Evolutionary conservation across 306 rosid species (phyloP).

Genomic region (Cicer chorassanicum): DNA sequence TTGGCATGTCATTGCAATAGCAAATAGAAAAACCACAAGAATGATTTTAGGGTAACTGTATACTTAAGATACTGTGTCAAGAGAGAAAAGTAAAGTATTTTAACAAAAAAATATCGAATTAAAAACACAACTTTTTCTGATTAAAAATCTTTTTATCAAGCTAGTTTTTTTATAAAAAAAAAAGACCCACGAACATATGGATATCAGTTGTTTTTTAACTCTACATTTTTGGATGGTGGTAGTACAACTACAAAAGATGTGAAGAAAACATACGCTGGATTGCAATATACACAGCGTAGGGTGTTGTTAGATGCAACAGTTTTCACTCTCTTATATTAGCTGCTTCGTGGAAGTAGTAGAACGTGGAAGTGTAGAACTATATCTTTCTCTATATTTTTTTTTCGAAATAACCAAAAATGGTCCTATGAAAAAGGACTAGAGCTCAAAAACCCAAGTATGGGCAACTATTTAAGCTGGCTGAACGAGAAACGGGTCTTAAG

Average conservation of each 20-base stretch:
- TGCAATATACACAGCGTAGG: conserved; percentile 41
- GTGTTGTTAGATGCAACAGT: conserved; percentile 40
- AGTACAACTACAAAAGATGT: conserved; percentile 1
- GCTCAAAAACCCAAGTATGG: conserved; percentile 51
- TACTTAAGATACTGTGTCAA: background rate
- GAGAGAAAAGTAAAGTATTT: background rate
- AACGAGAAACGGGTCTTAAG: conserved; percentile 47
- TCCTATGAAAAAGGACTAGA: conserved; percentile 41
- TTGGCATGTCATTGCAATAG: background rate
- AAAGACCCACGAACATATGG: background rate
- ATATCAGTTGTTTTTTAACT: background rate
- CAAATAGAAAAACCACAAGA: background rate
- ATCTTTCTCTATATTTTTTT: conserved; percentile 36
- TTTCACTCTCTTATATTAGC: conserved; percentile 39
- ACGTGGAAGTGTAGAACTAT: conserved; percentile 38
- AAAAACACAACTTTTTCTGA: background rate
- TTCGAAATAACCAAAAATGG: conserved; percentile 35
- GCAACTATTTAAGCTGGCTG: conserved; percentile 30
- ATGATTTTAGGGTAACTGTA: background rate
- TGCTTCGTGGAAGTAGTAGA: conserved; percentile 27
- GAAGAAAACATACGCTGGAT: conserved; percentile 27
- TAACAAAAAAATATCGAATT: background rate
- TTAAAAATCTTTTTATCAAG: too few species aligned
- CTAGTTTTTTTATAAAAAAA: background rate
- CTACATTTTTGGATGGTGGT: background rate